phyloP scores from a whole-genome alignment of 2,329 filamentous ascomycete species.

The Penicillium italicum region DNA sequence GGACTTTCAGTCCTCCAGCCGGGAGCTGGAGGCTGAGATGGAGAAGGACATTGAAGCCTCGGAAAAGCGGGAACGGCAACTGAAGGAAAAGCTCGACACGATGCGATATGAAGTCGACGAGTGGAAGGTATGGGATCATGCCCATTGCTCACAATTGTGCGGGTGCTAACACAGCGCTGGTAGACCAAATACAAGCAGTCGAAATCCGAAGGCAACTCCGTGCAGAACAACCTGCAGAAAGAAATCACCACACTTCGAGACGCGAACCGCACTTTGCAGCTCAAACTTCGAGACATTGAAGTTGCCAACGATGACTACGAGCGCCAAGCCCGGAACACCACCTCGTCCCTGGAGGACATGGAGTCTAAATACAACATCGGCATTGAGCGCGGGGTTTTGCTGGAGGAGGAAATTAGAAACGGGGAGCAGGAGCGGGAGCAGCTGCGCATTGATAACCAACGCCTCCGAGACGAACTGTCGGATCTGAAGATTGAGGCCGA shows the following conservation, averaged over 20 bases:
- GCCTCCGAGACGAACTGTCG: slow-evolving; percentile 82
- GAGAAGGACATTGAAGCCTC: slow-evolving; percentile 95
- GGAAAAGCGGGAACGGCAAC: slow-evolving; percentile 81
- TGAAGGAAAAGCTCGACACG: slow-evolving; percentile 83
- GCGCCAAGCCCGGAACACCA: slow-evolving; percentile 90
- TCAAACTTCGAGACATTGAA: slow-evolving; percentile 88
- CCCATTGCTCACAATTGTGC: background rate
- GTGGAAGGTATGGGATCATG: slow-evolving; percentile 71
- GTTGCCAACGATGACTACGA: slow-evolving; percentile 98
- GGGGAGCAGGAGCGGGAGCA: slow-evolving; percentile 89
- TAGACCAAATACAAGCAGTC: slow-evolving; percentile 95
- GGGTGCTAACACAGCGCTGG: slow-evolving; percentile 8
- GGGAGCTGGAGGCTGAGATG: slow-evolving; percentile 87
- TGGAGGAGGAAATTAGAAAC: slow-evolving; percentile 89
- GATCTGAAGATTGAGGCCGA: slow-evolving; percentile 94
- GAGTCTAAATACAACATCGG: slow-evolving; percentile 95
- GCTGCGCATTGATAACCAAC: slow-evolving; percentile 84
- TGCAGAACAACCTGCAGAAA: slow-evolving; percentile 85
- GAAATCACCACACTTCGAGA: slow-evolving; percentile 92
- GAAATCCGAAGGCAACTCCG: slow-evolving; percentile 78
- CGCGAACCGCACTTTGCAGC: slow-evolving; percentile 71
- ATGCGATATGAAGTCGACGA: slow-evolving; percentile 89
- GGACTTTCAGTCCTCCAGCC: slow-evolving; percentile 91
- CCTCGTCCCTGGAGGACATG: slow-evolving; percentile 91
- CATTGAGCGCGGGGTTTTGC: slow-evolving; percentile 85